phyloP scores from a whole-genome alignment of 108 stramenopile genomes.

The Fistulifera solaris region DNA sequence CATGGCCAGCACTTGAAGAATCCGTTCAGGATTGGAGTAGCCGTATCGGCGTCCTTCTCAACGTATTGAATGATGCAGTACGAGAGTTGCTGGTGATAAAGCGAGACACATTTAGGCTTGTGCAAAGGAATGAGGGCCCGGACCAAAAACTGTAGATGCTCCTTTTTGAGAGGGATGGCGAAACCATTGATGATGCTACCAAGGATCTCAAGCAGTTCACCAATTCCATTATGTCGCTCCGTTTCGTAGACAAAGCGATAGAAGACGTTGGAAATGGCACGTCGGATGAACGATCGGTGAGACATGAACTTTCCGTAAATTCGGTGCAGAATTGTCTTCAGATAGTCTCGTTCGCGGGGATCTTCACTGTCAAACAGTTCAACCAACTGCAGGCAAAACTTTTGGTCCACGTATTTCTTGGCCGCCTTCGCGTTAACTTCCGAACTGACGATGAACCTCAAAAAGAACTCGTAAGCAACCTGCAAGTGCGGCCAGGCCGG shows the following conservation, averaged over 20 bases:
- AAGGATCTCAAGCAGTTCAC: conserved; percentile 96
- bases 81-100: conserved; percentile 98
- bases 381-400: conserved; percentile 92
- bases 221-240: conserved; percentile 96
- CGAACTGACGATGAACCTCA: conserved; percentile 91
- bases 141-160: conserved; percentile 94
- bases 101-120: conserved; percentile 94
- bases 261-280: conserved; percentile 94
- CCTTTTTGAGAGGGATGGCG: conserved; percentile 94
- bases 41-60: conserved; percentile 98
- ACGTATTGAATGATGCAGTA: conserved; percentile 99
- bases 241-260: conserved; percentile 96
- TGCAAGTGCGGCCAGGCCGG: conserved; percentile 98
- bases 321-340: conserved; percentile 98
- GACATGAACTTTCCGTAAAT: conserved; percentile 99
- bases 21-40: conserved; percentile 91
- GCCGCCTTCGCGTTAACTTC: conserved; percentile 98
- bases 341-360: conserved; percentile 97
- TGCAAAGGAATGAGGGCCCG: conserved; percentile 95
- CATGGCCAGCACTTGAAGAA: conserved; percentile 98
- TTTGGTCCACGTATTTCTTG: conserved; percentile 94
- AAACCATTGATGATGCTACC: conserved; percentile 99
- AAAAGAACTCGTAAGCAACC: conserved; percentile 98
- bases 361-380: conserved; percentile 98
- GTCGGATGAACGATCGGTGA: conserved; percentile 94